These are phyloP conservation scores for Phytophthora sp. DNA, from an alignment of 352 stramenopile species.

Conservation along the genomic window DNA sequence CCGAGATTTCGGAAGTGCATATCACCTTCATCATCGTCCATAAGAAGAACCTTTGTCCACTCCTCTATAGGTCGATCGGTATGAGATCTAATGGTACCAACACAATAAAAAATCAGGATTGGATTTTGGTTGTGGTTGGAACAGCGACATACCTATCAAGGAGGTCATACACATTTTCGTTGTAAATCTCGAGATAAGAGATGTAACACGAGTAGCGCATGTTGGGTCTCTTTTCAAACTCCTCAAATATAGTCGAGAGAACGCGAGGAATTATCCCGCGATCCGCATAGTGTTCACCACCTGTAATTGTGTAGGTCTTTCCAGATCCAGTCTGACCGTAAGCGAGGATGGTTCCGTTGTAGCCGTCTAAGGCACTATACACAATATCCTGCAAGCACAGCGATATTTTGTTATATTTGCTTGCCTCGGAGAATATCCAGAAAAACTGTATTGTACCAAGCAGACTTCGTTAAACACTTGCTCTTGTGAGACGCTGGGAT, in stretches of 20 bases:
- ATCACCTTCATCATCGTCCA: conserved; percentile 81
- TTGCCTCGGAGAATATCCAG: neutral
- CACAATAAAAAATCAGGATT: neutral
- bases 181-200: conserved; percentile 98
- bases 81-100: conserved; percentile 46
- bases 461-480: conserved; percentile 76
- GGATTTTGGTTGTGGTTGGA: neutral
- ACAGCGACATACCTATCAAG: conserved; percentile 56
- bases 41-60: conserved; percentile 80
- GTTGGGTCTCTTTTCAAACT: conserved; percentile 61
- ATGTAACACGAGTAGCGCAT: conserved; percentile 90
- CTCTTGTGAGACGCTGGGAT: conserved; percentile 67
- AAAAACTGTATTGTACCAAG: conserved; percentile 25
- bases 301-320: conserved; percentile 85
- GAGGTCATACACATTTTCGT: conserved; percentile 95
- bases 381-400: conserved; percentile 60
- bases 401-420: no score
- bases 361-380: conserved; percentile 66
- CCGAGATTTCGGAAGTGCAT: conserved; percentile 85
- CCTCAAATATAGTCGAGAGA: conserved; percentile 93
- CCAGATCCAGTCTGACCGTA: conserved; percentile 77
- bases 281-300: conserved; percentile 93
- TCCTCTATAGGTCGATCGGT: conserved; percentile 78
- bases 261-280: conserved; percentile 95
- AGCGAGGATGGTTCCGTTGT: conserved; percentile 77